Conservation (phyloP, 169 alveolate species). For the Cryptosporidium sp. region DNA sequence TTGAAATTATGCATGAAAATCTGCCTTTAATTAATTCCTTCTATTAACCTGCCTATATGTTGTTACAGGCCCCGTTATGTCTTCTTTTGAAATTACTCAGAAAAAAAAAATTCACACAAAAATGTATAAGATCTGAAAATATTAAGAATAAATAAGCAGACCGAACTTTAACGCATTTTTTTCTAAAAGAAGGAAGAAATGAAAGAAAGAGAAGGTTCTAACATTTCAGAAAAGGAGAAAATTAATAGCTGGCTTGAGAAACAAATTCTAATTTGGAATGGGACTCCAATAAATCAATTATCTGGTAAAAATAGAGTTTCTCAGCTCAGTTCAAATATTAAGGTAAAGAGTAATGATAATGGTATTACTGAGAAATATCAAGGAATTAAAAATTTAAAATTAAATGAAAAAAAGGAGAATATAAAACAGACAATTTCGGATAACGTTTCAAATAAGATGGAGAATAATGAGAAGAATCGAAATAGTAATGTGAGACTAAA, state of each 20-base stretch:
- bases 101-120: neutral
- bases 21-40: no score
- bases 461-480: neutral
- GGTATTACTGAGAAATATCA: neutral
- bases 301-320: conserved; percentile 1
- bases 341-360: neutral
- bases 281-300: neutral
- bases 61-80: neutral
- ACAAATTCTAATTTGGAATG: conserved; percentile 27
- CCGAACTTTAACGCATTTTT: no score
- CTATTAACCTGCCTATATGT: no score
- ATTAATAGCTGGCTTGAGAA: conserved; percentile 11
- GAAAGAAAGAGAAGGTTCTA: neutral
- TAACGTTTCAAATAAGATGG: neutral
- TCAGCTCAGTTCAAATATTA: neutral
- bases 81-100: neutral
- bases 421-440: neutral
- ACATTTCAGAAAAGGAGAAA: conserved; percentile 9
- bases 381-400: neutral
- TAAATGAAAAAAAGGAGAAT: neutral
- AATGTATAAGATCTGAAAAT: neutral
- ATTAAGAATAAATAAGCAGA: neutral
- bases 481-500: neutral
- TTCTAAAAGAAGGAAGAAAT: neutral
- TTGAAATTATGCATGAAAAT: neutral